phyloP scores from a whole-genome alignment of 2,329 filamentous ascomycete species.

The Fusarium vanettenii region DNA sequence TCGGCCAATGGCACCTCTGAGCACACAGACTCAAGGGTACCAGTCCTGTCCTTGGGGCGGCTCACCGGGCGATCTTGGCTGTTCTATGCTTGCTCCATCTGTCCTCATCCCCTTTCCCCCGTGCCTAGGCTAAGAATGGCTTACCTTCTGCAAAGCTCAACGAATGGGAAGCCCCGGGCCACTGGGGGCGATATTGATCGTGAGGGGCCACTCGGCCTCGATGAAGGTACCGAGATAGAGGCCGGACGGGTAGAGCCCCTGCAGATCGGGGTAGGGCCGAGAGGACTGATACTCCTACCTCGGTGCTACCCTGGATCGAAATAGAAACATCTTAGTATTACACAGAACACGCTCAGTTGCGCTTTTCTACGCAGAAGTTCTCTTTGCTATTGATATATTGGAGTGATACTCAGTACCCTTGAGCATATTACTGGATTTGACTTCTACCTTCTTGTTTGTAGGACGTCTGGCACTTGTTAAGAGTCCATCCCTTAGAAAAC shows the following conservation, averaged over 20 bases:
- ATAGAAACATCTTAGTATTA: not conserved
- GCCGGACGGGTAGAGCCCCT: not conserved
- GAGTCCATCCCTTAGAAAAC: not conserved
- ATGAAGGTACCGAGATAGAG: not conserved
- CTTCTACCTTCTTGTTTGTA: not conserved
- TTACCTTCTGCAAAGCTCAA: not conserved
- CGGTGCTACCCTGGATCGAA: not conserved
- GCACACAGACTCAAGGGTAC: not conserved
- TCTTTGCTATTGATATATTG: not conserved
- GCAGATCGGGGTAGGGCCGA: not conserved
- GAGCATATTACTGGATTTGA: not conserved
- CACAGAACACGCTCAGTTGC: not conserved
- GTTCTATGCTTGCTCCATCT: not conserved
- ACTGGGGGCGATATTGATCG: not conserved
- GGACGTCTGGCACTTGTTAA: fast-evolving
- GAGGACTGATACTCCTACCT: not conserved
- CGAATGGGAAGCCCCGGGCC: not conserved
- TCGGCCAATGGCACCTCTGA: not conserved
- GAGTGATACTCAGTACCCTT: not conserved
- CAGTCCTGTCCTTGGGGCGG: not conserved
- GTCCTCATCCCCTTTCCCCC: not conserved
- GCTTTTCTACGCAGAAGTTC: not conserved
- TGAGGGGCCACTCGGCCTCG: not conserved
- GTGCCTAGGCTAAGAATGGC: not conserved
- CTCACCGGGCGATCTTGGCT: not conserved